Evolutionary conservation across 306 rosid species (phyloP), one percentile per base, ranked within the genome.

Genomic region (Neltuma alba): DNA sequence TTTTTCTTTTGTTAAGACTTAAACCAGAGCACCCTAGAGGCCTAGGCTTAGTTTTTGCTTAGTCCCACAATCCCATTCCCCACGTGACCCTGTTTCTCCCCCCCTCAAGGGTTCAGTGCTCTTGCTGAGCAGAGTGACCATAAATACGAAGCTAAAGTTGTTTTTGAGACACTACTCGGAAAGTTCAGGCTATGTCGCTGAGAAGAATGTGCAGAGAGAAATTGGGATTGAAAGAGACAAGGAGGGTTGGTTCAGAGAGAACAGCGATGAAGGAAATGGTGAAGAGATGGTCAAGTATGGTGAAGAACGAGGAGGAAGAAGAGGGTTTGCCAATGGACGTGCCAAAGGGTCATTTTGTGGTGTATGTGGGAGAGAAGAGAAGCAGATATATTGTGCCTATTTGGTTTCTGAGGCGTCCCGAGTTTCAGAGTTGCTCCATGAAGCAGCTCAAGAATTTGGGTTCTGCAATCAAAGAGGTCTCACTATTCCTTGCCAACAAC

Each of bases 371-470:
- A 68, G 73, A 68, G 36, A 68, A 41, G 54, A 68, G 73, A 68
- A 41, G 34, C 36, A 68, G 73, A 16, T 68, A 68, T 34, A 41
- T 41, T 40, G 73, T 68, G 12, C 73, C 73, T 5, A 68, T 68
- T 68, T 40, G 20, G 5, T 40, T 68, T 68, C 73, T 68, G 34
- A 68, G 12, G 23, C 54, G 47, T 13, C 73, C 48, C 6, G 54
- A 68, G 33, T 68, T 68, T 6, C 73, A 68, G 30, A 68, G 4
- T 13, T 68, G 3, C 73, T 68, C 4, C 73, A 68, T 41, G n/a
- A 68, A 68, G 73, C 54, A 21, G 73, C 52, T 23, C 54, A 40
- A 68, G 73, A 68, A n/a, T 68, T 68, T 68, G 73, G 73, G n/a
- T 68, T 68, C 25, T 6, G 12, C n/a, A 34, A 41, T 18, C 54